A percentile compares a stretch with the other conserved stretches of the same genome.
phyloP scores from a whole-genome alignment of 257 asterid species.

The Solanum clarkiae region DNA sequence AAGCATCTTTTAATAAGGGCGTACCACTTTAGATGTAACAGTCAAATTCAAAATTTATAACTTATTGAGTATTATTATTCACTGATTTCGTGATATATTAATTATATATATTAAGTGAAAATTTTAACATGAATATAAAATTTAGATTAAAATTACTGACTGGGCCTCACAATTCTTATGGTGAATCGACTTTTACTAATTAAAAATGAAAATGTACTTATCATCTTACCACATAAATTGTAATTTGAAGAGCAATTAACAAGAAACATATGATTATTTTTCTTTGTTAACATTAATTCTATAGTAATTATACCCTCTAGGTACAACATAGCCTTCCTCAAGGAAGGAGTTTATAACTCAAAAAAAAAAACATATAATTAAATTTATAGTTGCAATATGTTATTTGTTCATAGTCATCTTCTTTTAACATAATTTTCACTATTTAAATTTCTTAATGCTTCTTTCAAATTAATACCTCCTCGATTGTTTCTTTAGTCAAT shows the following conservation, averaged over 20 bases:
- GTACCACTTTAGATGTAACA: no score
- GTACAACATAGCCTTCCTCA: neutral
- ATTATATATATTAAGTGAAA: neutral
- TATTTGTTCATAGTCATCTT: neutral
- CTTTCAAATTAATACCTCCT: neutral
- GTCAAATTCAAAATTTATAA: no score
- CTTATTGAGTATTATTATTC: no score
- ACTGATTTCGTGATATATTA: no score
- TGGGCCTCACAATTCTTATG: neutral
- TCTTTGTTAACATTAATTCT: neutral
- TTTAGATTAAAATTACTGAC: neutral
- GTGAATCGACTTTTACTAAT: neutral
- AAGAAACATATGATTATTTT: neutral
- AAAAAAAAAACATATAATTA: no score
- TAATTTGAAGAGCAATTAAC: neutral
- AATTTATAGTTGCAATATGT: no score
- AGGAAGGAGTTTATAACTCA: neutral
- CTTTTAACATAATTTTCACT: neutral
- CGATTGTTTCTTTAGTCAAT: neutral
- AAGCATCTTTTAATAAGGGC: no score
- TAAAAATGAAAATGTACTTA: neutral
- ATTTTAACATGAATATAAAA: neutral
- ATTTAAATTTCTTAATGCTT: neutral
- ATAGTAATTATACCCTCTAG: neutral
- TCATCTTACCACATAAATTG: neutral